Evolutionary conservation across 164 flowering plant genomes (phyloP), one percentile per base, ranked within the genome.

Genomic region (Pachysandra terminalis): DNA sequence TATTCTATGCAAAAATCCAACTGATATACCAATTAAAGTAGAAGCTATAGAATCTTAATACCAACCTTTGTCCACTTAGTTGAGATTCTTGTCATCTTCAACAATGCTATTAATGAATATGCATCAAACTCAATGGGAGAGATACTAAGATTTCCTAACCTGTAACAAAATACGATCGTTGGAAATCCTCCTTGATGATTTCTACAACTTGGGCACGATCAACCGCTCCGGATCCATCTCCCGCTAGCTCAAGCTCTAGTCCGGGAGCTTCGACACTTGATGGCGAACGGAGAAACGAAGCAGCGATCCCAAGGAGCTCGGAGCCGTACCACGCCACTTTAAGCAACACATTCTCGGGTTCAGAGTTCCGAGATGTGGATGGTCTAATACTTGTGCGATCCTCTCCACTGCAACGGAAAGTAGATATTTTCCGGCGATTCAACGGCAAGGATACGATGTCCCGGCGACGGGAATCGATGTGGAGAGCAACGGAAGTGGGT

Each of bases 311-410:
- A 32, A 93, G 83, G 2, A 93, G 81, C 81, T 90, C 98, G 35
- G 97, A 93, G 24, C 91, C 75, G 67, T 90, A 89, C 97, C 98
- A 90, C 8, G 97, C 97, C 24, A 82, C 13, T 77, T 86, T 89
- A 57, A 93, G 96, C 70, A 93, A 66, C 28, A 79, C 81, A 27
- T 78, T 56, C 59, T 23, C 75, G 15, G 71, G 55, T 62, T 73
- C 49, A 23, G 73, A 22, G n/a, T 62, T 62, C 26, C 16, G 37
- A 32, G 37, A 3, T 7, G 37, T 32, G 25, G 23, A 28, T 37
- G 19, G 75, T 41, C 0, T 80, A 64, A 1, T 82, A 66, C 49
- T 67, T 70, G 27, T 25, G 26, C 3, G 71, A 24, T 74, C 76
- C 63, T 77, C 71, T 41, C 76, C 74, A 16, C 9, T 56, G 76